A percentile compares a stretch with the other conserved stretches of the same genome.
These are phyloP conservation scores for Phlyctochytrium bullatum DNA, from an alignment of 192 early-diverging fungal species.

Conservation along the genomic window DNA sequence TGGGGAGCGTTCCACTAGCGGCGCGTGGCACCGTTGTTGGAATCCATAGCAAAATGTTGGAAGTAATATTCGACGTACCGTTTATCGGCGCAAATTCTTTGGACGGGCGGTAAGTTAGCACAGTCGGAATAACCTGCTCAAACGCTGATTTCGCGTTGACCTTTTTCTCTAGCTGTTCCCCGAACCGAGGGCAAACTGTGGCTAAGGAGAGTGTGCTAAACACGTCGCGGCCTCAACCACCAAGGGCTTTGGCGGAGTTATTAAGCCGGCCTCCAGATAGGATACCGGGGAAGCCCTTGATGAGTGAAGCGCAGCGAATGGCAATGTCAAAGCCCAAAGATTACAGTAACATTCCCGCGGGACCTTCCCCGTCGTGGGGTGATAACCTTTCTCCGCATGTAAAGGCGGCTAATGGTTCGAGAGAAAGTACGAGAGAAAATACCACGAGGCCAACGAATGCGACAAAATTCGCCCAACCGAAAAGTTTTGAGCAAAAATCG, in stretches of 20 bases:
- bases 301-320: conserved; percentile 10
- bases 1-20: conserved; percentile 75
- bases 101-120: conserved; percentile 55
- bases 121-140: not conserved
- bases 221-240: conserved; percentile 60
- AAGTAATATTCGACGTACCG: conserved; percentile 82
- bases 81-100: conserved; percentile 79
- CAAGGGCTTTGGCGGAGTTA: conserved; percentile 20
- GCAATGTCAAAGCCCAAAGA: not conserved
- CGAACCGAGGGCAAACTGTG: conserved; percentile 71
- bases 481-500: conserved; percentile 6
- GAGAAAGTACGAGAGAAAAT: not conserved
- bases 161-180: conserved; percentile 54
- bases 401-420: not conserved
- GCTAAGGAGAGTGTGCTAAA: conserved; percentile 68
- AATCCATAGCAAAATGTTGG: conserved; percentile 67
- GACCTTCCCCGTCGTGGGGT: too few relatives aligned
- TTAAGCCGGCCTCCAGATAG: conserved; percentile 17
- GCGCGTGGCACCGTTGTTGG: conserved; percentile 82
- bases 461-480: conserved; percentile 9
- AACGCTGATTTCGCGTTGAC: not conserved
- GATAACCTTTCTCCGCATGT: too few relatives aligned
- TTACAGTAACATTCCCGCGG: conserved; percentile 3
- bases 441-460: not conserved
- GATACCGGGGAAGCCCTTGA: conserved; percentile 22